A percentile compares a stretch with the other conserved stretches of the same genome.
Conservation (phyloP, 2,329 filamentous ascomycete genomes). For the Ceratocystis harringtonii region DNA sequence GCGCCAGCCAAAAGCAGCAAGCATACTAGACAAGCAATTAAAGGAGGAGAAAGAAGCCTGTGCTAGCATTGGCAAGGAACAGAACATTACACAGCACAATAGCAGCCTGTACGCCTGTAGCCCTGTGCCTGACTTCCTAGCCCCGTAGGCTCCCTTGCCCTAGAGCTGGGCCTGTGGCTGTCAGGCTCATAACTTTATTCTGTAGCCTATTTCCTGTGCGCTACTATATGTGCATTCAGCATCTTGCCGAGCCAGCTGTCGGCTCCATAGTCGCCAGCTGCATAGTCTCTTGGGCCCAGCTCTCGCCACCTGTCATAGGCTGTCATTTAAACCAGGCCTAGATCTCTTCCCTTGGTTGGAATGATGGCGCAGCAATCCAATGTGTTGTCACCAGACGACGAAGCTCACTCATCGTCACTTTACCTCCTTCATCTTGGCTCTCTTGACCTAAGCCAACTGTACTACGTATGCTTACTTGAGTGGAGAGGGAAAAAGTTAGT, state of each 20-base stretch:
- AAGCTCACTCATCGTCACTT: neutral
- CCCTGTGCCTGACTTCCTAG: too few relatives aligned
- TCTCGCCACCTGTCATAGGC: neutral
- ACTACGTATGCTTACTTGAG: too few relatives aligned
- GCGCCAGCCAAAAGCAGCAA: neutral
- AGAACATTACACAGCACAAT: neutral
- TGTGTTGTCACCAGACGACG: neutral
- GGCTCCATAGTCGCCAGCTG: neutral
- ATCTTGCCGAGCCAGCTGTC: neutral
- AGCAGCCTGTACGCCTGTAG: neutral
- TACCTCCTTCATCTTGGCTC: neutral
- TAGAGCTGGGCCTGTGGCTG: neutral
- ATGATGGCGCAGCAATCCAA: conserved; percentile 1
- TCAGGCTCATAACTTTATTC: too few relatives aligned
- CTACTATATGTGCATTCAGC: too few relatives aligned
- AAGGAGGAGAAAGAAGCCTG: neutral
- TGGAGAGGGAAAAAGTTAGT: too few relatives aligned
- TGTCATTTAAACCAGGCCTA: neutral
- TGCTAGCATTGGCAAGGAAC: neutral
- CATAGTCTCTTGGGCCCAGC: neutral
- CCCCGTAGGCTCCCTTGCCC: too few relatives aligned
- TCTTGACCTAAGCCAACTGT: too few relatives aligned
- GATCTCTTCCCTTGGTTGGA: neutral
- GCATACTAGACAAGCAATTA: neutral
- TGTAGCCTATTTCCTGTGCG: too few relatives aligned